A percentile compares a stretch with the other conserved stretches of the same genome.
Evolutionary conservation across 768 basidiomycete species (phyloP).

Genomic region (Suillus paluster): DNA sequence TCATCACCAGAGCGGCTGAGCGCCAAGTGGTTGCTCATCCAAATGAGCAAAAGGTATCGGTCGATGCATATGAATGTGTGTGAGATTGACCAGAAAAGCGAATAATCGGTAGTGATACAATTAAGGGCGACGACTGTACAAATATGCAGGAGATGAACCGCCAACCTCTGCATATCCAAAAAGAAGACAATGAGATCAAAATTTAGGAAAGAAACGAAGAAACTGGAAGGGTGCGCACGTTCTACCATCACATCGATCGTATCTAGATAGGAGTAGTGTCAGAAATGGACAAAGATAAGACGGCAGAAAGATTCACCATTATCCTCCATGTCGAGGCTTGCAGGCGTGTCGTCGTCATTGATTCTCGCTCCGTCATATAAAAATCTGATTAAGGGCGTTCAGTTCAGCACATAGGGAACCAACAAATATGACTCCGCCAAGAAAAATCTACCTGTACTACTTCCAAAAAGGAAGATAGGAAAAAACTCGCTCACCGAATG

Average conservation of each 20-base stretch:
- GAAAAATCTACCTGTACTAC: neutral
- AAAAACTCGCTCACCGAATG: conserved; percentile 69
- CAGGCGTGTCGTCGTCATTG: conserved; percentile 87
- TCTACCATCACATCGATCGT: conserved; percentile 98
- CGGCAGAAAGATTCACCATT: conserved; percentile 57
- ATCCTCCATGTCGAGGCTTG: conserved; percentile 86
- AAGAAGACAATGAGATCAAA: conserved; percentile 5
- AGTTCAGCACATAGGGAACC: neutral
- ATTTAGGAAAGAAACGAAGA: conserved; percentile 12
- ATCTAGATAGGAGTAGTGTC: conserved; percentile 47
- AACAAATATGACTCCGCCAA: neutral
- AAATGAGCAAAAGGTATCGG: neutral
- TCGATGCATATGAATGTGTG: neutral
- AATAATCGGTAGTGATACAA: conserved; percentile 16
- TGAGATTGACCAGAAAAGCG: conserved; percentile 7
- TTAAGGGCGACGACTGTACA: conserved; percentile 15
- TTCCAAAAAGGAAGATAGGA: neutral
- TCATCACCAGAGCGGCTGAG: neutral
- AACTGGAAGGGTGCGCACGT: conserved; percentile 58
- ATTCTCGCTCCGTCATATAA: conserved; percentile 90
- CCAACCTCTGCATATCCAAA: conserved; percentile 46
- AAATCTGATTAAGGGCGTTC: conserved; percentile 57
- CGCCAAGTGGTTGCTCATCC: neutral
- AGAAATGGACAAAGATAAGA: conserved; percentile 10
- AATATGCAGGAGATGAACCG: conserved; percentile 32